These are phyloP conservation scores for Podospora comata DNA, from an alignment of 495 filamentous ascomycete genomes.

Conservation along the genomic window DNA sequence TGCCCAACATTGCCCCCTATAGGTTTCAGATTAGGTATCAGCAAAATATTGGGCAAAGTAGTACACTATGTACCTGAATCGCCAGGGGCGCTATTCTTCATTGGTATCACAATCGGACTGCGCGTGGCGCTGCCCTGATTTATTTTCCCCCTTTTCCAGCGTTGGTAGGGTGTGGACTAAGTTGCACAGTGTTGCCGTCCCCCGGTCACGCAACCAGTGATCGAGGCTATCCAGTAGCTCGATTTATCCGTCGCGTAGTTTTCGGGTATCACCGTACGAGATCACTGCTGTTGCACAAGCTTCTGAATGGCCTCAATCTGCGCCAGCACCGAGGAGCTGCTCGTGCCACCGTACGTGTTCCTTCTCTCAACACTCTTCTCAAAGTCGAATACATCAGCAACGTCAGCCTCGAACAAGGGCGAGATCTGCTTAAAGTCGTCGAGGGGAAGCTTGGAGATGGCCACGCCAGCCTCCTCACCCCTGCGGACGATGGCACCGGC, in stretches of 20 bases:
- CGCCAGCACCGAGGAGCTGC: constrained; percentile 66
- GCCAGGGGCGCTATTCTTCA: neutral
- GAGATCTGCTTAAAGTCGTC: constrained; percentile 71
- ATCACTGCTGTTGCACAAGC: constrained; percentile 17
- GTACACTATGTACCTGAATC: neutral
- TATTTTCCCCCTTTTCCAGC: neutral
- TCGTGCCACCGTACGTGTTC: constrained; percentile 78
- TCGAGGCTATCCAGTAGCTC: neutral
- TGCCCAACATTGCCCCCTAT: no score
- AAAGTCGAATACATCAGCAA: constrained; percentile 74
- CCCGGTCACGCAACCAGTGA: neutral
- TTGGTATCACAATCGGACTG: neutral
- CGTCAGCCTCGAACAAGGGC: constrained; percentile 69
- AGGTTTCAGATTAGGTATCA: no score
- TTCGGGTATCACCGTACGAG: neutral
- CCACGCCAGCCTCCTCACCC: constrained; percentile 60
- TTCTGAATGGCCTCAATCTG: constrained; percentile 54
- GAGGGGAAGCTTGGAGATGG: constrained; percentile 74
- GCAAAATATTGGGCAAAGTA: neutral
- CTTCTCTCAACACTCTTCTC: constrained; percentile 83
- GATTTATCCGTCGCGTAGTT: neutral
- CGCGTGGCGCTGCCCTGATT: neutral
- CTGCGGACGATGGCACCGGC: constrained; percentile 72
- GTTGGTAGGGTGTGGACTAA: neutral
- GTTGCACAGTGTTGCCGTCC: neutral